These are phyloP conservation scores for Chytriomyces sp. DNA, from an alignment of 192 early-diverging fungal genomes.

Conservation along the genomic window DNA sequence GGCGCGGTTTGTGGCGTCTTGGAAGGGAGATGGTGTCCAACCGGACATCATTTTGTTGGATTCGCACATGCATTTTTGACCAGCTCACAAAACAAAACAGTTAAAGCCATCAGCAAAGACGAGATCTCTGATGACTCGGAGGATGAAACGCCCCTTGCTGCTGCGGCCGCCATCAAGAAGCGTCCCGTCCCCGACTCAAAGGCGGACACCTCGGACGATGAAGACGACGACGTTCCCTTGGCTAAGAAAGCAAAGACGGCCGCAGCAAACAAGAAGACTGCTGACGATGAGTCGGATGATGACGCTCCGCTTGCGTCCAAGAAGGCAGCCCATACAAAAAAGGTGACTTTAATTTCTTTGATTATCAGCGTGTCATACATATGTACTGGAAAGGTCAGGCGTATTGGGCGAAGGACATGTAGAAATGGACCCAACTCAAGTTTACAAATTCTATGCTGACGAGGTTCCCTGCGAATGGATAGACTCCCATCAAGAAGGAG, in stretches of 20 bases:
- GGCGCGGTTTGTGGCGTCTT: too few species aligned
- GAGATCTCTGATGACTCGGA: too few species aligned
- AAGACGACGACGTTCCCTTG: conserved; percentile 22
- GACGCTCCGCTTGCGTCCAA: conserved; percentile 42
- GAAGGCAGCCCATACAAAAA: conserved; percentile 65
- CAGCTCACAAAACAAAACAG: too few species aligned
- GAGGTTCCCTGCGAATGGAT: background rate
- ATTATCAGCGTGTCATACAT: background rate
- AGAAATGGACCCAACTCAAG: background rate
- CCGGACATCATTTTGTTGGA: too few species aligned
- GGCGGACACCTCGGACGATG: conserved; percentile 24
- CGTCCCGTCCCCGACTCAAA: conserved; percentile 37
- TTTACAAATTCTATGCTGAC: background rate
- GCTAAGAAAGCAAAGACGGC: conserved; percentile 5
- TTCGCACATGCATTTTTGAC: too few species aligned
- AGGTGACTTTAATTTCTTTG: background rate
- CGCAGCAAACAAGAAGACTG: background rate
- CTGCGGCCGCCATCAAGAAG: conserved; percentile 32
- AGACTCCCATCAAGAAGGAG: background rate
- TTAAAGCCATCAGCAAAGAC: too few species aligned
- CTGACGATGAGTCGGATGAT: conserved; percentile 53
- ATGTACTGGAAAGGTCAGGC: background rate
- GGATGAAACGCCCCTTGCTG: background rate
- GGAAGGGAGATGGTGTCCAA: too few species aligned
- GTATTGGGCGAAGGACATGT: background rate